Conservation (phyloP, 164 flowering plant genomes). For the Piper longum region DNA sequence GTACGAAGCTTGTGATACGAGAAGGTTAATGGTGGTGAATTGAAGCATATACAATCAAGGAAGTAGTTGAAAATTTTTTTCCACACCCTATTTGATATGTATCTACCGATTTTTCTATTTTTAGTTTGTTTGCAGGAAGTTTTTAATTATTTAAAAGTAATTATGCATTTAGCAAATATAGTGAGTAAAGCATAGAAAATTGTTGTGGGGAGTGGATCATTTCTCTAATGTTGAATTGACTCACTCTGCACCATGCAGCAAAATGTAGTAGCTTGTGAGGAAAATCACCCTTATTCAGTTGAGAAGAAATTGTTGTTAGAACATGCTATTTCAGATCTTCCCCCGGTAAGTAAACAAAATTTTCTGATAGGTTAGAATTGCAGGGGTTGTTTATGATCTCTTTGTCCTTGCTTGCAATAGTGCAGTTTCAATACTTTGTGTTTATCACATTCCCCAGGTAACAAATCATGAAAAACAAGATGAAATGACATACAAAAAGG, state of each 20-base stretch:
- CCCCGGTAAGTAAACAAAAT: slow-evolving; percentile 25
- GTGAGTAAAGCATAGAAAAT: too few species aligned
- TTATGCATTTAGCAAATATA: too few species aligned
- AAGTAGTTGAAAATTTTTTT: too few species aligned
- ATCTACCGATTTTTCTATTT: too few species aligned
- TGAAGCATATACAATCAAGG: too few species aligned
- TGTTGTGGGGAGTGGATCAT: too few species aligned
- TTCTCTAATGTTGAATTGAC: too few species aligned
- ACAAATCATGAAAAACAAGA: slow-evolving; percentile 40
- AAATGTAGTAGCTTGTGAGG: slow-evolving; percentile 37
- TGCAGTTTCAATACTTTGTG: background rate
- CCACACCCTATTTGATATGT: too few species aligned
- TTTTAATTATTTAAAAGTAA: too few species aligned
- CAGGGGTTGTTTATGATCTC: background rate
- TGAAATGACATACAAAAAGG: slow-evolving; percentile 41
- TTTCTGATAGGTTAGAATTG: background rate
- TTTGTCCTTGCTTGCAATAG: background rate
- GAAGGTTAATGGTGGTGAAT: too few species aligned
- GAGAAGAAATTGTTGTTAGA: slow-evolving; percentile 30
- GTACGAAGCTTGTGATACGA: too few species aligned
- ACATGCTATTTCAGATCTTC: slow-evolving; percentile 84
- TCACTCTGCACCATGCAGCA: slow-evolving; percentile 17
- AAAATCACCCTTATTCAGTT: slow-evolving; percentile 14
- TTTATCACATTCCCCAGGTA: slow-evolving; percentile 25
- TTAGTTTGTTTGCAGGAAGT: too few species aligned